phyloP scores from a whole-genome alignment of 2,329 filamentous ascomycete species.

The Stagonosporopsis tanaceti region DNA sequence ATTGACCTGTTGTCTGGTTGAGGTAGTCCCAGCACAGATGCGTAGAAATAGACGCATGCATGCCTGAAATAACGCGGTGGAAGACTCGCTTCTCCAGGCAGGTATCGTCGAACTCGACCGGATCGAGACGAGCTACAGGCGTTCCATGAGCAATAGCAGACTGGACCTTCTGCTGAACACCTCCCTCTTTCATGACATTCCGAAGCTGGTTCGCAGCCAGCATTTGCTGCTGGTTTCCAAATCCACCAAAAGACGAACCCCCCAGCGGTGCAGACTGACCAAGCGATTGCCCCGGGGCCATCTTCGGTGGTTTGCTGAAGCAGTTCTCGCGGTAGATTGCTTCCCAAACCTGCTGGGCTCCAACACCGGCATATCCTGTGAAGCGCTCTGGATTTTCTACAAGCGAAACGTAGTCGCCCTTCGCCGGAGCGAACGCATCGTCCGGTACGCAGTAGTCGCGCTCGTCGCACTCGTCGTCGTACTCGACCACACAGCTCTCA shows the following conservation, averaged over 20 bases:
- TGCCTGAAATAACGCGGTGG: slow-evolving; percentile 91
- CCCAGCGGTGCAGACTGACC: slow-evolving; percentile 47
- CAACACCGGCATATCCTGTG: slow-evolving; percentile 88
- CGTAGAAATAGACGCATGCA: slow-evolving; percentile 97
- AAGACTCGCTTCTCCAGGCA: slow-evolving; percentile 99
- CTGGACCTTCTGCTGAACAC: slow-evolving; percentile 67
- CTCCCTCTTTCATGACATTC: slow-evolving; percentile 67
- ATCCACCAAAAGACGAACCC: slow-evolving; percentile 50
- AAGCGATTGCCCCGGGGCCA: slow-evolving; percentile 38
- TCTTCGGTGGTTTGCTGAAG: slow-evolving; percentile 66
- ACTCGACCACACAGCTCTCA: slow-evolving; percentile 96
- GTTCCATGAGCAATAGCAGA: slow-evolving; percentile 61
- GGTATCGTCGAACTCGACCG: slow-evolving; percentile 83
- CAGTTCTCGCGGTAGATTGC: slow-evolving; percentile 98
- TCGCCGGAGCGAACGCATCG: slow-evolving; percentile 83
- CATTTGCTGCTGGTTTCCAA: slow-evolving; percentile 54
- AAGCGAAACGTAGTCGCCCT: slow-evolving; percentile 96
- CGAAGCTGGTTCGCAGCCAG: slow-evolving; percentile 68
- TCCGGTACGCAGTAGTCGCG: slow-evolving; percentile 96
- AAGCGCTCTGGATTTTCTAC: slow-evolving; percentile 94
- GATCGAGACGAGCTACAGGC: slow-evolving; percentile 67
- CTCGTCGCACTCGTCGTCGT: slow-evolving; percentile 96
- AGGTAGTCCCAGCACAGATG: slow-evolving; percentile 96
- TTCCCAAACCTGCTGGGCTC: slow-evolving; percentile 91
- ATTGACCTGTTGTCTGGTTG: slow-evolving; percentile 92